Conservation (phyloP, 2,329 filamentous ascomycete genomes). For the Verticillium longisporum region DNA sequence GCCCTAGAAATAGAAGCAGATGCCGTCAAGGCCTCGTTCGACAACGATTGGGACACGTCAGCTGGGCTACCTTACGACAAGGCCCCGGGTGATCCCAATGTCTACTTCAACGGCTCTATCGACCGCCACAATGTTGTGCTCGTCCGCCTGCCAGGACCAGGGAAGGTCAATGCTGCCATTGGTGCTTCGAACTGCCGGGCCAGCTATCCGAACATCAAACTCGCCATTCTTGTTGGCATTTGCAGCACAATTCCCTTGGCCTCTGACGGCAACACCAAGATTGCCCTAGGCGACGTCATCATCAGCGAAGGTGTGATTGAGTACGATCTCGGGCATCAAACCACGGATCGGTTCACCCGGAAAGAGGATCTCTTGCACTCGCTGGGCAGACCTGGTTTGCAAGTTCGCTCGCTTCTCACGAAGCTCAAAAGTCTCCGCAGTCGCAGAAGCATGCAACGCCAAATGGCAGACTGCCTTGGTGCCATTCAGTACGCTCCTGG, state of each 20-base stretch:
- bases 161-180: conserved; percentile 15
- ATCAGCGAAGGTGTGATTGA: conserved; percentile 20
- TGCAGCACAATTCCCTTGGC: conserved; percentile 18
- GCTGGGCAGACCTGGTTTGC: conserved; percentile 12
- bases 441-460: conserved; percentile 5
- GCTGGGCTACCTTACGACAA: conserved; percentile 13
- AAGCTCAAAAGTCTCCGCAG: conserved; percentile 15
- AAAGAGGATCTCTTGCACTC: conserved; percentile 15
- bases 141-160: conserved; percentile 19
- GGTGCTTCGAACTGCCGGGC: conserved; percentile 6
- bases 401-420: conserved; percentile 15
- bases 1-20: conserved; percentile 12
- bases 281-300: conserved; percentile 20
- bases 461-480: conserved; percentile 4
- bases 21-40: conserved; percentile 12
- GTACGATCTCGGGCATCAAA: conserved; percentile 20
- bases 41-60: conserved; percentile 8
- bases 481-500: conserved; percentile 11
- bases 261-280: conserved; percentile 4
- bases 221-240: conserved; percentile 16
- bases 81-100: conserved; percentile 18
- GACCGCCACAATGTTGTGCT: conserved; percentile 22
- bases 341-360: conserved; percentile 12
- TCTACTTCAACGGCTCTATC: conserved; percentile 17
- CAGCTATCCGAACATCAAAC: conserved; percentile 13